These are phyloP conservation scores for Lobosporangium transversale DNA, from an alignment of 192 early-diverging fungal genomes.

Conservation along the genomic window DNA sequence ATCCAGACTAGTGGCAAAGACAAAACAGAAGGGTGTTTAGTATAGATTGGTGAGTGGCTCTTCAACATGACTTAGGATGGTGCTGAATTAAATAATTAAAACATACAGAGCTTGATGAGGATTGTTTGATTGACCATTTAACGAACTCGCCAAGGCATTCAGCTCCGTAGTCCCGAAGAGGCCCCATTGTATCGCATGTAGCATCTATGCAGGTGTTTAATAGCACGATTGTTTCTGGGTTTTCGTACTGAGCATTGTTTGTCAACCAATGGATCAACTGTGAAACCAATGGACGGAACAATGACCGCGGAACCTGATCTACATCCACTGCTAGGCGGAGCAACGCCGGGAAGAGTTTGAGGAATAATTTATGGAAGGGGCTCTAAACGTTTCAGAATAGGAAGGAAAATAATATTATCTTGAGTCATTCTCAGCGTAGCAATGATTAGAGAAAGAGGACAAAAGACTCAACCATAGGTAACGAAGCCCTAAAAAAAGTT, in stretches of 20 bases:
- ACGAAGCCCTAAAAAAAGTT: not conserved
- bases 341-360: slow-evolving; percentile 74
- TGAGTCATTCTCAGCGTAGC: no score
- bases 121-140: slow-evolving; percentile 80
- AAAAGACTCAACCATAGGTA: no score
- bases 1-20: slow-evolving; percentile 53
- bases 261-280: slow-evolving; percentile 88
- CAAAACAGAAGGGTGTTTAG: not conserved
- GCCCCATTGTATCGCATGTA: slow-evolving; percentile 57
- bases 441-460: no score
- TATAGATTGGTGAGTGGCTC: no score
- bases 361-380: slow-evolving; percentile 71
- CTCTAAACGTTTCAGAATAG: slow-evolving; percentile 49
- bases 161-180: slow-evolving; percentile 76
- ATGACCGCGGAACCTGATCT: slow-evolving; percentile 73
- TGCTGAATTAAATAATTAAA: no score
- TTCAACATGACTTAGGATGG: no score
- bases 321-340: slow-evolving; percentile 76
- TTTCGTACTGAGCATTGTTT: slow-evolving; percentile 77
- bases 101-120: slow-evolving; percentile 51
- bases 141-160: slow-evolving; percentile 81
- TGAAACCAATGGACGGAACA: slow-evolving; percentile 70
- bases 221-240: slow-evolving; percentile 78
- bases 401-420: not conserved
- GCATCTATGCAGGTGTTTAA: slow-evolving; percentile 77